A percentile compares a stretch with the other conserved stretches of the same genome.
These are phyloP conservation scores for Mortierella sp. DNA, from an alignment of 371 early-diverging fungal species.

Conservation along the genomic window DNA sequence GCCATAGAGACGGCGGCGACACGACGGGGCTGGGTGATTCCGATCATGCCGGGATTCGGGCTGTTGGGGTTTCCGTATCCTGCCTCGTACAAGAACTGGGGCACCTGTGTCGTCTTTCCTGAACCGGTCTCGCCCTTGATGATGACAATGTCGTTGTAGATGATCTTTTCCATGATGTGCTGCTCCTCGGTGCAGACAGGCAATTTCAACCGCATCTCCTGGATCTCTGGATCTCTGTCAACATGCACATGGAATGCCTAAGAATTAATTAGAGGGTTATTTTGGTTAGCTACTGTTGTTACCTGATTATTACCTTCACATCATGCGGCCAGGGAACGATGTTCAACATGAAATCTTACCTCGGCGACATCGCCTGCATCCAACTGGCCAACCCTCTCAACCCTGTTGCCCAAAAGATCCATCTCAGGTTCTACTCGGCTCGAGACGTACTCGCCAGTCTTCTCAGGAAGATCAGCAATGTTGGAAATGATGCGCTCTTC, in stretches of 20 bases:
- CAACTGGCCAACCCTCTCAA: constrained; percentile 33
- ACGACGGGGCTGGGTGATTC: constrained; percentile 99
- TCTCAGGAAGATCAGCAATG: constrained; percentile 51
- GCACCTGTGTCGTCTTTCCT: constrained; percentile 99
- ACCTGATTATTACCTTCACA: neutral
- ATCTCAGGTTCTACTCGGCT: constrained; percentile 45
- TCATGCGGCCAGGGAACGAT: neutral
- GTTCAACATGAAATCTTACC: constrained; percentile 21
- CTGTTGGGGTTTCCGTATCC: constrained; percentile 92
- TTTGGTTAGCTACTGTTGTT: neutral
- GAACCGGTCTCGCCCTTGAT: constrained; percentile 99
- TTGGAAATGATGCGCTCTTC: constrained; percentile 53
- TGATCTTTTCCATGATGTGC: constrained; percentile 95
- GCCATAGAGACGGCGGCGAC: constrained; percentile 99
- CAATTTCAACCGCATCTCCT: constrained; percentile 81
- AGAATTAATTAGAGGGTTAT: neutral
- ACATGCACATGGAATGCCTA: constrained; percentile 87
- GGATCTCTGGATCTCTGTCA: constrained; percentile 80
- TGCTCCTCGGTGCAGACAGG: constrained; percentile 97
- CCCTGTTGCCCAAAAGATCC: constrained; percentile 52
- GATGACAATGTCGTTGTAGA: constrained; percentile 85
- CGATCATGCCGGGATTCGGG: constrained; percentile 91
- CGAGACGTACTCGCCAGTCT: constrained; percentile 43
- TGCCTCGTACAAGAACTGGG: constrained; percentile 98
- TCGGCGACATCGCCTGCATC: constrained; percentile 47